These are phyloP conservation scores for Pseudogymnoascus sp. DNA, from an alignment of 2,329 filamentous ascomycete species.

Conservation along the genomic window DNA sequence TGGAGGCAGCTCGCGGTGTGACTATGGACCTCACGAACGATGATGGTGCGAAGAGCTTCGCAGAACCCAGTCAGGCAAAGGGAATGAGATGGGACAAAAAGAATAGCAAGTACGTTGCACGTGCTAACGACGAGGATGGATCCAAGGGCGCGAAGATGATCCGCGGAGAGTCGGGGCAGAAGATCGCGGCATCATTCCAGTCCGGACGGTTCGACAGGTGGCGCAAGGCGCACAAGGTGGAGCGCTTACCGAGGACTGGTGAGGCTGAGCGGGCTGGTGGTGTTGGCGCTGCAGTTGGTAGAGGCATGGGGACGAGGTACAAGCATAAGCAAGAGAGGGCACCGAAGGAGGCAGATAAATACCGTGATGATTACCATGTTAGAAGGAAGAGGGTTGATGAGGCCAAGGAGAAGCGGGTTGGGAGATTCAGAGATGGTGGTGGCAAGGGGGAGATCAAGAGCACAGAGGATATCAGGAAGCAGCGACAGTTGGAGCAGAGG, in stretches of 20 bases:
- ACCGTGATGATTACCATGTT: slow-evolving; percentile 79
- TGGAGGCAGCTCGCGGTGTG: slow-evolving; percentile 74
- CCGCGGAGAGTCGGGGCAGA: slow-evolving; percentile 83
- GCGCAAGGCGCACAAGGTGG: slow-evolving; percentile 78
- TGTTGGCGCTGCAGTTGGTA: slow-evolving; percentile 26
- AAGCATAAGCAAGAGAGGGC: slow-evolving; percentile 82
- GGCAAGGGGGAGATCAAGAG: slow-evolving; percentile 74
- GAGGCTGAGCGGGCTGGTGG: slow-evolving; percentile 56
- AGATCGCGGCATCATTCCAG: slow-evolving; percentile 90
- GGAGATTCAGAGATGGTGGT: slow-evolving; percentile 61
- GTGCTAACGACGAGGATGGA: slow-evolving; percentile 90
- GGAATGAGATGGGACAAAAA: slow-evolving; percentile 96
- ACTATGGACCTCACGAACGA: slow-evolving; percentile 93
- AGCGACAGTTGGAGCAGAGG: slow-evolving; percentile 66
- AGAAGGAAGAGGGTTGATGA: slow-evolving; percentile 85
- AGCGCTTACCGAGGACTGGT: slow-evolving; percentile 69
- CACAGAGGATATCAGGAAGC: slow-evolving; percentile 76
- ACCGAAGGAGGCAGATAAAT: slow-evolving; percentile 90
- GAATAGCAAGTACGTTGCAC: slow-evolving; percentile 85
- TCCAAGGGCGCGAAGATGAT: slow-evolving; percentile 66
- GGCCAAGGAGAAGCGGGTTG: slow-evolving; percentile 75
- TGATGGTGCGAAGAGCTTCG: slow-evolving; percentile 72
- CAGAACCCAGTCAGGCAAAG: slow-evolving; percentile 60
- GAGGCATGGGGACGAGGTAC: slow-evolving; percentile 49
- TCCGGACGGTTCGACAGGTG: slow-evolving; percentile 89